phyloP scores from a whole-genome alignment of 2,329 filamentous ascomycete species.

The Sodiomyces alkalinus region DNA sequence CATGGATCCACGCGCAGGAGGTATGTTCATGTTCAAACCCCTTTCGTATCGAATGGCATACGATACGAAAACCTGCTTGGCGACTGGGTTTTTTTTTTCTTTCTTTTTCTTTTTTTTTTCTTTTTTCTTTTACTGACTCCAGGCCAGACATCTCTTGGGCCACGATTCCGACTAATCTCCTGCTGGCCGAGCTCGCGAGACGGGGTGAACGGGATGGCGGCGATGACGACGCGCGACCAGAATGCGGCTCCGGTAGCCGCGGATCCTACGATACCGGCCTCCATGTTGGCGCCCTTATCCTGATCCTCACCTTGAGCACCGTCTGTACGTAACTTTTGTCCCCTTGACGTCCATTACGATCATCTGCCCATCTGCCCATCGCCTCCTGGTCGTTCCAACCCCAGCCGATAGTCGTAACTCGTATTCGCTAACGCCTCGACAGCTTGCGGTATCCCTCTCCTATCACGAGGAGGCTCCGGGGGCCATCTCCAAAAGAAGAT shows the following conservation, averaged over 20 bases:
- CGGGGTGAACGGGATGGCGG: constrained; percentile 21
- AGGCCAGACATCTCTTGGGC: constrained; percentile 27
- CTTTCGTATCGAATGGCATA: too few species aligned
- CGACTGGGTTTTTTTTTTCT: too few species aligned
- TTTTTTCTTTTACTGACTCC: too few species aligned
- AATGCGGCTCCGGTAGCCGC: constrained; percentile 35
- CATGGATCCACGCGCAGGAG: constrained; percentile 1
- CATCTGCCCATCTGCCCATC: background rate
- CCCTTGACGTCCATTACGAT: background rate
- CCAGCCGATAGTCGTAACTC: too few species aligned
- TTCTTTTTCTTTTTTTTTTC: too few species aligned
- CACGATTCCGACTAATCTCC: constrained; percentile 33
- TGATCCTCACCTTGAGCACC: constrained; percentile 48
- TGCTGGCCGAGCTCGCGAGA: constrained; percentile 36
- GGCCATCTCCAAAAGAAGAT: constrained; percentile 42
- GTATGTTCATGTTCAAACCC: too few species aligned
- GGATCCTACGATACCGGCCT: constrained; percentile 49
- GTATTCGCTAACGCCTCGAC: constrained; percentile 8
- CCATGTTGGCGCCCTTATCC: constrained; percentile 51
- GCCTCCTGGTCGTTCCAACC: background rate
- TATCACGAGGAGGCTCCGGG: constrained; percentile 43
- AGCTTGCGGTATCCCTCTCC: constrained; percentile 52
- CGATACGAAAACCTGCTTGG: too few species aligned
- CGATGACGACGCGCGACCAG: constrained; percentile 24
- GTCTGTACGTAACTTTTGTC: constrained; percentile 25